phyloP scores from a whole-genome alignment of 805 yeast genomes.

The Saccharomyces paradoxus region DNA sequence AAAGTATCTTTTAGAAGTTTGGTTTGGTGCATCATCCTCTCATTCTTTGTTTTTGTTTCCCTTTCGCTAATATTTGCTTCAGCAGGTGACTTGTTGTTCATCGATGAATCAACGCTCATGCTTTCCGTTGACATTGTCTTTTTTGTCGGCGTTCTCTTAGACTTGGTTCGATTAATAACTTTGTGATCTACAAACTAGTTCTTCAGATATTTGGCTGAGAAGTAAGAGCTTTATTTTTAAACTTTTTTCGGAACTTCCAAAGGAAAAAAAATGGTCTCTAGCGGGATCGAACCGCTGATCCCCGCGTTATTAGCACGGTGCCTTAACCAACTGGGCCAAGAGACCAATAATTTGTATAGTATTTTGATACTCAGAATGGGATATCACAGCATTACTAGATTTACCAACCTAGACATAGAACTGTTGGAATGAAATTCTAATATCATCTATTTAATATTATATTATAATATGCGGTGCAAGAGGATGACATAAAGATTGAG shows the following conservation, averaged over 20 bases:
- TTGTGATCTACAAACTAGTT: neutral
- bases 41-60: neutral
- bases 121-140: neutral
- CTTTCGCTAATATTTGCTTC: neutral
- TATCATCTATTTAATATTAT: too few species aligned
- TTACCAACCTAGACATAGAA: too few species aligned
- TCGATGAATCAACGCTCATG: neutral
- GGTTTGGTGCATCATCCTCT: constrained; percentile 17
- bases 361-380: too few species aligned
- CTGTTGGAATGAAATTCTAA: too few species aligned
- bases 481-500: too few species aligned
- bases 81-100: neutral
- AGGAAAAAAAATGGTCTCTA: constrained; percentile 23
- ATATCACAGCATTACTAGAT: too few species aligned
- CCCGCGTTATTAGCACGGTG: constrained; percentile 31
- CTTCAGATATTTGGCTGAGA: neutral
- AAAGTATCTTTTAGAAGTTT: constrained; percentile 26
- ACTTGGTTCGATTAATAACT: neutral
- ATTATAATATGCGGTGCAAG: too few species aligned
- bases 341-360: constrained; percentile 14
- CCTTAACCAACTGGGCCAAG: constrained; percentile 31
- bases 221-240: too few species aligned
- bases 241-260: too few species aligned
- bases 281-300: constrained; percentile 32
- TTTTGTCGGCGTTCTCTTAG: too few species aligned